Evolutionary conservation across 352 stramenopile species (phyloP), one percentile per base, ranked within the genome.

Genomic region (Phytopythium vexans): DNA sequence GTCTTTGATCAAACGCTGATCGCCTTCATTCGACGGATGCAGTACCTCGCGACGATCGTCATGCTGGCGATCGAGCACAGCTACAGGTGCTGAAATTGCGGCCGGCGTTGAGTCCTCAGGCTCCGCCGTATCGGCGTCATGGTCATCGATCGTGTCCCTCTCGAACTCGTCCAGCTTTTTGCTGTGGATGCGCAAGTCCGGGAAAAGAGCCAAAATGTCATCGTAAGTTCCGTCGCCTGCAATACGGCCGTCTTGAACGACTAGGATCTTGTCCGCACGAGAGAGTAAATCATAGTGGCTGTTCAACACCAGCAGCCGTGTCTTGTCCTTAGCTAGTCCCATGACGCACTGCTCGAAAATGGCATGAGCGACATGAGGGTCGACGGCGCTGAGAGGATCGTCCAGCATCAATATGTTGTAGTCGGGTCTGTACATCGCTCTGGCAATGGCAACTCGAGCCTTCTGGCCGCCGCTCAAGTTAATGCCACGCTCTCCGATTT

Each of bases 401-500:
- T 99, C 96, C 4, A 98, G 71, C 7, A 98, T 40, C 55, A 94
- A 81, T 9, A 98, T 67, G 56, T 98, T 89, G 0, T 78, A 67
- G 40, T 77, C 53, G 32, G 80, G 46, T 86, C 40, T 70, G 68
- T 98, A 98, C 14, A 98, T 72, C 5, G 80, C 87, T 34, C 95
- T 66, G 41, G 94, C 93, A 6, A 98, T 59, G 9, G 72, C 76
- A 21, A 97, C 74, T 34, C 90, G 74, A 27, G 71, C 69, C 67
- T 97, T 97, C 62, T 98, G 92, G 7, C 95, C 95, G 14, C 95
- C 93, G 6, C 70, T 95, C 8, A 98, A 65, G 54, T 96, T 99
- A 31, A 98, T 91, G 1, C 96, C 96, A 35, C 93, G 94, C 68
- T 98, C 94, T 34, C 94, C 95, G 46, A 98, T 98, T 64, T 98